phyloP scores from a whole-genome alignment of 2,329 filamentous ascomycete genomes.

The Teratosphaeria gauchensis region DNA sequence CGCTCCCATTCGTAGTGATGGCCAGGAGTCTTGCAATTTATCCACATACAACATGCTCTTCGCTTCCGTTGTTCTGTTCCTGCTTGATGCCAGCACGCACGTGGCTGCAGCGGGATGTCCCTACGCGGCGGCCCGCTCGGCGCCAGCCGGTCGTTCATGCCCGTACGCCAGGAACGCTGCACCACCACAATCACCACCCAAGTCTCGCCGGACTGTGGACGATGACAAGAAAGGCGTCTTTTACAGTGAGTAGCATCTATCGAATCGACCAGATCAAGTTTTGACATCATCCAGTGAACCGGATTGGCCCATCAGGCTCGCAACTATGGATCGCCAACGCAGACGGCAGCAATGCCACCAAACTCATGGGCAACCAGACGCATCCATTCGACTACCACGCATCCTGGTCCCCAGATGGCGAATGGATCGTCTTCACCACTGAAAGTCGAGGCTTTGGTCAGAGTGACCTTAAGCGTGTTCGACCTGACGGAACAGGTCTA shows the following conservation, averaged over 20 bases:
- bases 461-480: neutral
- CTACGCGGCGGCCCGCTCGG: neutral
- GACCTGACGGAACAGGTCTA: neutral
- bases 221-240: neutral
- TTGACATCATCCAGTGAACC: neutral
- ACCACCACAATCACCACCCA: neutral
- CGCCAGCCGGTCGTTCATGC: neutral
- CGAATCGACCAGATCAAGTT: neutral
- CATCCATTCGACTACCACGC: neutral
- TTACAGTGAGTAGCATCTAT: neutral
- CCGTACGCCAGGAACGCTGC: neutral
- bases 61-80: neutral
- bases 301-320: neutral
- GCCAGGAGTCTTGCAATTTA: too few species aligned
- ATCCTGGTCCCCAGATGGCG: neutral
- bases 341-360: neutral
- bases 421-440: neutral
- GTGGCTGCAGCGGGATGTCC: neutral
- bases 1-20: too few species aligned
- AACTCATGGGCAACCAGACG: neutral
- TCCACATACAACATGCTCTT: neutral
- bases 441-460: neutral
- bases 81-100: neutral
- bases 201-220: neutral
- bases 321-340: neutral